phyloP scores from a whole-genome alignment of 2,329 filamentous ascomycete species.

The Malbranchea zuffiana region DNA sequence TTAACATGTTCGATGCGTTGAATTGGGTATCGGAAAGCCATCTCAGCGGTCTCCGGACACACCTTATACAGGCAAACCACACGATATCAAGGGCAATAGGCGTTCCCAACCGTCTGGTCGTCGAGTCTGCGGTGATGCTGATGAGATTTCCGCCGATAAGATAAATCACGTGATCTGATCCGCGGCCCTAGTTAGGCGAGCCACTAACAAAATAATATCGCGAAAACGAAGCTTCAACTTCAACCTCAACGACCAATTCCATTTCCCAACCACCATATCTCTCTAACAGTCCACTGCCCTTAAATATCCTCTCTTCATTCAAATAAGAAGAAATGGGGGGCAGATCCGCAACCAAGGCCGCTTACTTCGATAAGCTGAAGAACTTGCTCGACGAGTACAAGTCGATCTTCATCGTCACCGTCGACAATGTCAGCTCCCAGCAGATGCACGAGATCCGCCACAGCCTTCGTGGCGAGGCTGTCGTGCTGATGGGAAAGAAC shows the following conservation, averaged over 20 bases:
- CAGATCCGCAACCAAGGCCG: slow-evolving; percentile 88
- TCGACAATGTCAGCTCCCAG: slow-evolving; percentile 99
- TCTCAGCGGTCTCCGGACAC: too few species aligned
- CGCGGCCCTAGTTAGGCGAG: slow-evolving; percentile 27
- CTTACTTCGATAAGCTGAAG: slow-evolving; percentile 99
- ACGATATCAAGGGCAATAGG: too few species aligned
- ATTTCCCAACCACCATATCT: slow-evolving; percentile 18
- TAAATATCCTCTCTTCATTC: slow-evolving; percentile 99
- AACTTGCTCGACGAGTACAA: slow-evolving; percentile 89
- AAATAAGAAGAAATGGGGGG: slow-evolving; percentile 96
- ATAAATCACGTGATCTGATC: background rate
- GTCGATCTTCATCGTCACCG: slow-evolving; percentile 92
- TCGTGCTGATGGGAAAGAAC: slow-evolving; percentile 99
- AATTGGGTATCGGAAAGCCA: slow-evolving; percentile 45
- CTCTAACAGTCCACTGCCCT: slow-evolving; percentile 65
- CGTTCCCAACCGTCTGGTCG: background rate
- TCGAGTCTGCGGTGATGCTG: background rate
- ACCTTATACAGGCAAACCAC: too few species aligned
- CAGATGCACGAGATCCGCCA: slow-evolving; percentile 99
- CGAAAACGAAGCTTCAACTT: slow-evolving; percentile 15
- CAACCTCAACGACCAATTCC: slow-evolving; percentile 22
- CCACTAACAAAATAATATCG: slow-evolving; percentile 20
- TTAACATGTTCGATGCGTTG: slow-evolving; percentile 45
- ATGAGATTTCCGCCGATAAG: slow-evolving; percentile 1
- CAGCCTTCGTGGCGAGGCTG: slow-evolving; percentile 77